Evolutionary conservation across 2,329 filamentous ascomycete genomes (phyloP).

Genomic region (Aciculosporium take): DNA sequence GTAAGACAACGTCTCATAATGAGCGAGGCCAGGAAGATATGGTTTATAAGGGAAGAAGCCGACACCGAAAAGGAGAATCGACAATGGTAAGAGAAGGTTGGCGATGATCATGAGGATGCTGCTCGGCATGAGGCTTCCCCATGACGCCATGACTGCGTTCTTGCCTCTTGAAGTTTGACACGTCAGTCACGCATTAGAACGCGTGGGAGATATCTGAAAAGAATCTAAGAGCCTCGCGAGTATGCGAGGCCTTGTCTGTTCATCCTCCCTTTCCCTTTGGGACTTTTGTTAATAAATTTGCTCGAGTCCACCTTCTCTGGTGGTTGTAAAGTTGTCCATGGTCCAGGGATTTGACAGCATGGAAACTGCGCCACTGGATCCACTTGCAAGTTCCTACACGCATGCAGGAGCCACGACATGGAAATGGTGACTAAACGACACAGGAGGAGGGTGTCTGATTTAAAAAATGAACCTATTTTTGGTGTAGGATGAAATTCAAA

Average conservation of each 20-base stretch:
- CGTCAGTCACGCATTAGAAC: not conserved
- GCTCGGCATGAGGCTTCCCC: constrained; percentile 14
- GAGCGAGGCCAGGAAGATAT: constrained; percentile 70
- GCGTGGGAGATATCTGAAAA: not conserved
- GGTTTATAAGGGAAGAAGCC: constrained; percentile 99
- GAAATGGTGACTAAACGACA: not conserved
- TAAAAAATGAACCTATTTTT: no score
- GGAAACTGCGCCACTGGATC: constrained; percentile 2
- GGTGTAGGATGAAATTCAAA: not conserved
- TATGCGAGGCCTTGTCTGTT: not conserved
- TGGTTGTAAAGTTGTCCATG: no score
- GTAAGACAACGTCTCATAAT: constrained; percentile 43
- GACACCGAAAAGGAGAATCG: constrained; percentile 63
- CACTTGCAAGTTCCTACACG: no score
- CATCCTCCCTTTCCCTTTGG: no score
- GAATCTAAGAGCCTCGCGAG: not conserved
- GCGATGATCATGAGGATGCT: constrained; percentile 43
- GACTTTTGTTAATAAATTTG: no score
- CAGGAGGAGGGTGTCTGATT: not conserved
- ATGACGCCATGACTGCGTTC: constrained; percentile 13
- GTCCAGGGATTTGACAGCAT: not conserved
- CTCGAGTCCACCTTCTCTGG: no score
- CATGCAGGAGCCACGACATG: not conserved
- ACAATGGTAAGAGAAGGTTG: constrained; percentile 64
- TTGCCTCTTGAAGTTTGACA: not conserved